Base-by-base conservation (phyloP, 495 filamentous ascomycete species). In the Tuber umbilicatum region DNA sequence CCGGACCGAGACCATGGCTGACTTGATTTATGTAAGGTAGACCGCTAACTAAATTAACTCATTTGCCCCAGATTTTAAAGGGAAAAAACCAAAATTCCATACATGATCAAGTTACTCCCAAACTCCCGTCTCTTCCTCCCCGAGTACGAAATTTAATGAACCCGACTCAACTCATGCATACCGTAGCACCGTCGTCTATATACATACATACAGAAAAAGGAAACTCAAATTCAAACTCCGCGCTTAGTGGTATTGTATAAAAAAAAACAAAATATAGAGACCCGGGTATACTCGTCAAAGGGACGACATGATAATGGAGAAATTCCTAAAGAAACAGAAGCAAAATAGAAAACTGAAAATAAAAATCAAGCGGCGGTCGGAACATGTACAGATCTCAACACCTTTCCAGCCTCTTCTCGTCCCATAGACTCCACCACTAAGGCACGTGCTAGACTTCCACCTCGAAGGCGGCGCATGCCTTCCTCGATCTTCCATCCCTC, bases 401-500 rank as follows among this genome's bases (percentile, higher is more conserved):
- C 45, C 70, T 79, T 74, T 31, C 74, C 75, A 0, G 80, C 80
- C 73, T 84, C 82, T 27, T 80, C 81, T 23, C 64, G 79, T 37
- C 83, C 78, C 80, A 87, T 83, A 37, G 83, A 83, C 50, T 80
- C 82, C 50, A 84, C 83, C 27, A 77, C 82, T 73, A 87, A 31
- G 38, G 39, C 68, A 40, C 76, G 75, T 12, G 82, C 80, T 45
- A 86, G 73, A 4, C 86, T 85, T 10, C 95, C 93, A 68, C 87
- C 86, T 64, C 91, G 85, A 71, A 99, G 85, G 37, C 89, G 86
- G 83, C 93, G 89, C 74, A 99, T 83, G 16, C 93, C 93, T 37
- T 92, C 87, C 1, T 91, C 90, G 43, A 99, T 89, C 85, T 99
- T 99, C 95, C 95, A 97, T 23, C 90, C 92, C 82, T 99, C 94